Evolutionary conservation across 139 green algal genomes (phyloP).

Genomic region (Picochlorum sp.): DNA sequence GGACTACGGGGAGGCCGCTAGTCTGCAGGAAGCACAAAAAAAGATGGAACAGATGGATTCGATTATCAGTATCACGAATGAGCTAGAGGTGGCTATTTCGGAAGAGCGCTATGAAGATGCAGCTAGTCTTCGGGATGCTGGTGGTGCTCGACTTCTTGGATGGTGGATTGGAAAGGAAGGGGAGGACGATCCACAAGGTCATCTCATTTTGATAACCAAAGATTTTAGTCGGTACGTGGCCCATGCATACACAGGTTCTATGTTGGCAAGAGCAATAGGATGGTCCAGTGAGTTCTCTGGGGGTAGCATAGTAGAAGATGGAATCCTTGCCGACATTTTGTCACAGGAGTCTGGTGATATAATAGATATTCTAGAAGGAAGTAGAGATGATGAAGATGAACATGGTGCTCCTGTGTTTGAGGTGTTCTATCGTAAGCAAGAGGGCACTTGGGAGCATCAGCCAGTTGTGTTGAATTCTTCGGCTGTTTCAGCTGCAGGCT

Average conservation of each 20-base stretch:
- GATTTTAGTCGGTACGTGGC: constrained; percentile 40
- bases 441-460: constrained; percentile 23
- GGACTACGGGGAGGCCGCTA: constrained; percentile 16
- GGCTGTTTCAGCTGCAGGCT: not conserved
- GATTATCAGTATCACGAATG: constrained; percentile 11
- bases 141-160: constrained; percentile 36
- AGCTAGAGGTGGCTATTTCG: constrained; percentile 37
- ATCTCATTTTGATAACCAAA: constrained; percentile 53
- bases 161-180: constrained; percentile 64
- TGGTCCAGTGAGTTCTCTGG: not conserved
- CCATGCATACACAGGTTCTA: constrained; percentile 33
- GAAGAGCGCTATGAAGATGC: constrained; percentile 56
- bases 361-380: not conserved
- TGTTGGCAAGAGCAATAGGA: constrained; percentile 34
- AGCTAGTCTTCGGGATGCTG: constrained; percentile 49
- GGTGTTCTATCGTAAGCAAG: constrained; percentile 39
- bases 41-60: constrained; percentile 17
- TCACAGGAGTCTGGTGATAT: too few species aligned
- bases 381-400: not conserved
- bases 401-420: constrained; percentile 46
- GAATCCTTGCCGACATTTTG: not conserved
- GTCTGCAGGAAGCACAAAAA: constrained; percentile 2
- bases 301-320: not conserved
- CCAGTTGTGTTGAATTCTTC: constrained; percentile 24
- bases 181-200: constrained; percentile 45